A percentile compares a stretch with the other conserved stretches of the same genome.
Conservation (phyloP, 257 asterid species). For the Rehmannia glutinosa region DNA sequence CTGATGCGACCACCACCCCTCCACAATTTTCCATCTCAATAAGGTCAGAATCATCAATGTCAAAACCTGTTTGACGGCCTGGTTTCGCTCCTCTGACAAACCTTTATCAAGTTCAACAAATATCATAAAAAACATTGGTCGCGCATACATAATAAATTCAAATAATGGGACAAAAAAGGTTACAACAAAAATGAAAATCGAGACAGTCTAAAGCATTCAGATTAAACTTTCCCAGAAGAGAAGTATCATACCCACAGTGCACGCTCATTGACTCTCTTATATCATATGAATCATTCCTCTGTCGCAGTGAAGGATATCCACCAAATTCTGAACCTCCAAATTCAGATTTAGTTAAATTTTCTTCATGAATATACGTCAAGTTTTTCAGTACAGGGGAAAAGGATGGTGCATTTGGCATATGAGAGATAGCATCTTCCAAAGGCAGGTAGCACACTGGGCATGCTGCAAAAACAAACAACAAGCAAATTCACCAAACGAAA, state of each 20-base stretch:
- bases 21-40: conserved; percentile 78
- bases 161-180: too few relatives aligned
- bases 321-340: conserved; percentile 96
- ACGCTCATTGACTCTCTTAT: conserved; percentile 75
- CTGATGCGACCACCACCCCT: conserved; percentile 87
- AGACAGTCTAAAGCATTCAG: conserved; percentile 17
- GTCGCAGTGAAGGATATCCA: conserved; percentile 74
- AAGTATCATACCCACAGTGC: conserved; percentile 82
- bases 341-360: conserved; percentile 56
- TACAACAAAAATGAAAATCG: background rate
- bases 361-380: conserved; percentile 69
- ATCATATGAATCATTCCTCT: conserved; percentile 75
- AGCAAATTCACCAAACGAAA: conserved; percentile 13
- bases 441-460: conserved; percentile 97
- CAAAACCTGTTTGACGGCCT: conserved; percentile 78
- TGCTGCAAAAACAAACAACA: conserved; percentile 48
- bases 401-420: conserved; percentile 71
- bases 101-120: conserved; percentile 40
- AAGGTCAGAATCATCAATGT: conserved; percentile 76
- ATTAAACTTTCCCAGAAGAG: background rate
- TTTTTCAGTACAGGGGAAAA: conserved; percentile 68
- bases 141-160: background rate
- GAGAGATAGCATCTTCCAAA: conserved; percentile 63
- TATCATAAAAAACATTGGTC: background rate
- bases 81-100: conserved; percentile 83